These are phyloP conservation scores for Paraphoma chrysanthemicola DNA, from an alignment of 2,329 filamentous ascomycete species.

Conservation along the genomic window DNA sequence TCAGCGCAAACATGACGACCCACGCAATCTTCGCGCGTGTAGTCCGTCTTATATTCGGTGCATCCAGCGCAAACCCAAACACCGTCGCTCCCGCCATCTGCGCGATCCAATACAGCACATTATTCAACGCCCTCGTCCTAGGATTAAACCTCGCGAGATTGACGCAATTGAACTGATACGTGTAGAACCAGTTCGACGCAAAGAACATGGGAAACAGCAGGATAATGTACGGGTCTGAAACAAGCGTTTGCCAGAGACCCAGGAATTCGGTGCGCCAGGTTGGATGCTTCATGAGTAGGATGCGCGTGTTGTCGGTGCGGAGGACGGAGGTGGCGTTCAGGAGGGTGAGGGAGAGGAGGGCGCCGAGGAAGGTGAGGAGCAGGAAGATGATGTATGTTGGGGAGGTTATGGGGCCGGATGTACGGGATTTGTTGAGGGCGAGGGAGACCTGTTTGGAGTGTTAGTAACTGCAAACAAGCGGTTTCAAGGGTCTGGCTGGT, in stretches of 20 bases:
- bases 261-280: slow-evolving; percentile 78
- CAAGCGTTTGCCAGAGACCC: slow-evolving; percentile 75
- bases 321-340: slow-evolving; percentile 73
- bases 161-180: slow-evolving; percentile 76
- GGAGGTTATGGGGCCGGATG: slow-evolving; percentile 62
- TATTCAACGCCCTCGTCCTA: slow-evolving; percentile 75
- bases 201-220: slow-evolving; percentile 81
- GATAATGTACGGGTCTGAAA: slow-evolving; percentile 72
- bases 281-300: slow-evolving; percentile 87
- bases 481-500: too few species aligned
- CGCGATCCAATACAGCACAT: slow-evolving; percentile 74
- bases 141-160: slow-evolving; percentile 73
- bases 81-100: slow-evolving; percentile 76
- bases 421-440: slow-evolving; percentile 69
- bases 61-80: slow-evolving; percentile 74
- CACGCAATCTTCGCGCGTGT: slow-evolving; percentile 70
- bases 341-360: slow-evolving; percentile 70
- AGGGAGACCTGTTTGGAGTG: slow-evolving; percentile 63
- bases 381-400: slow-evolving; percentile 85
- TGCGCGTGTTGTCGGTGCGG: slow-evolving; percentile 74
- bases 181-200: slow-evolving; percentile 78
- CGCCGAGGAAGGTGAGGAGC: slow-evolving; percentile 76
- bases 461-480: too few species aligned
- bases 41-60: slow-evolving; percentile 61
- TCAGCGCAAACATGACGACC: slow-evolving; percentile 67